phyloP scores from a whole-genome alignment of 148 eudicot species.

The Polygonum aviculare region DNA sequence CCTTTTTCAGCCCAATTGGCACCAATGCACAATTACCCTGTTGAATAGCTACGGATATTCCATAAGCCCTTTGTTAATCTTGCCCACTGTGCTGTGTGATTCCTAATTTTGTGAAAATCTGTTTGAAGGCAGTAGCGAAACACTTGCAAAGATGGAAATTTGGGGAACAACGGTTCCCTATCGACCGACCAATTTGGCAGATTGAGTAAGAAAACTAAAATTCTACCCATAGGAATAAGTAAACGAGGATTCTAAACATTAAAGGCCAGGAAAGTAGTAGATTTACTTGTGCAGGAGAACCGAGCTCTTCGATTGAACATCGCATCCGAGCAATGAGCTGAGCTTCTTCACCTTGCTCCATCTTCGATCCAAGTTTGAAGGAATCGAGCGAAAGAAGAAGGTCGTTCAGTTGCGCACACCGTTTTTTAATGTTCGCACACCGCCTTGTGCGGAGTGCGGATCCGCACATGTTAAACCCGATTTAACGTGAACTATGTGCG shows the following conservation, averaged over 20 bases:
- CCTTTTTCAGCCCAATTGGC: background rate
- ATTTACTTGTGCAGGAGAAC: constrained; percentile 3
- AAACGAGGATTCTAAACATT: background rate
- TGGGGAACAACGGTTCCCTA: background rate
- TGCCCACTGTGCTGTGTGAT: background rate
- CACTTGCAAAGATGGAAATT: background rate
- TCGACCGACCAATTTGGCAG: background rate
- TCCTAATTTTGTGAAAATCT: background rate
- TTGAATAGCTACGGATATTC: background rate
- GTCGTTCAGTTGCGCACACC: too few species aligned
- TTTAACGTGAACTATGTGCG: too few species aligned
- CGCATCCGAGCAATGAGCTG: background rate
- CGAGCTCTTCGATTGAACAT: background rate
- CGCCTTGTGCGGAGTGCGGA: too few species aligned
- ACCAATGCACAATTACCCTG: background rate
- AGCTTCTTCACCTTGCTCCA: constrained; percentile 1
- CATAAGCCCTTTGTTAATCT: background rate
- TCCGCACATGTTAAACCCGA: too few species aligned
- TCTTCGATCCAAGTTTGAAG: background rate
- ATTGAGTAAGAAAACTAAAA: too few species aligned
- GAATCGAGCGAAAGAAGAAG: background rate
- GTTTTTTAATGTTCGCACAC: too few species aligned
- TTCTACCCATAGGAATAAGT: background rate
- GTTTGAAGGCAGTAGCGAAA: background rate
- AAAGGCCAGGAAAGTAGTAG: background rate